phyloP scores from a whole-genome alignment of 495 filamentous ascomycete species.

The Aspergillus bertholletiae region DNA sequence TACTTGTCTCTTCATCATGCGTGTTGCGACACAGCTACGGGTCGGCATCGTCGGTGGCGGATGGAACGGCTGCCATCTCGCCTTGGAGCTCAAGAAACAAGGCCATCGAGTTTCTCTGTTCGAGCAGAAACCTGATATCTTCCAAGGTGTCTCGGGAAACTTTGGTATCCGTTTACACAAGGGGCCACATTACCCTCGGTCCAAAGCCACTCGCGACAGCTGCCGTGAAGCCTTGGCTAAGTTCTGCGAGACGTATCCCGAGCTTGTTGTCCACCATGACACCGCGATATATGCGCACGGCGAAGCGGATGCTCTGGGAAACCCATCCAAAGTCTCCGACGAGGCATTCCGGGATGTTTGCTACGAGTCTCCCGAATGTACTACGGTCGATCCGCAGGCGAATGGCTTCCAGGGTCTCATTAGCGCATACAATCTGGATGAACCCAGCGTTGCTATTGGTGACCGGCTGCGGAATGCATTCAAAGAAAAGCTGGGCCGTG shows the following conservation, averaged over 20 bases:
- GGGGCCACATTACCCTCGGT: slow-evolving; percentile 7
- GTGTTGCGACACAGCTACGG: not conserved
- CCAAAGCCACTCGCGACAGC: slow-evolving; percentile 2
- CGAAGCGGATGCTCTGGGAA: not conserved
- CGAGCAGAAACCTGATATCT: slow-evolving; percentile 1
- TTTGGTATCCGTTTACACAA: slow-evolving; percentile 8
- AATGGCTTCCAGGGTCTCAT: not conserved
- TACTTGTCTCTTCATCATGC: not conserved
- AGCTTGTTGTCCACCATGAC: not conserved
- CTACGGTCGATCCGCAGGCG: not conserved
- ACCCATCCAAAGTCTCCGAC: not conserved
- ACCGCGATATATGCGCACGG: not conserved
- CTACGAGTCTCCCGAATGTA: not conserved
- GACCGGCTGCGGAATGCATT: not conserved
- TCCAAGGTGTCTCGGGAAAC: slow-evolving; percentile 5
- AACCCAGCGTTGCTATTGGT: not conserved
- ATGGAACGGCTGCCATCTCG: slow-evolving; percentile 8
- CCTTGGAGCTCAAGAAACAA: not conserved
- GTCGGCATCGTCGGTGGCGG: slow-evolving; percentile 2
- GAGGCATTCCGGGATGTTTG: slow-evolving; percentile 1
- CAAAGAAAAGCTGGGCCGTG: not conserved
- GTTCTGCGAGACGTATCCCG: not conserved
- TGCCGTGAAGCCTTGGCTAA: not conserved
- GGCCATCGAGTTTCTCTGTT: not conserved
- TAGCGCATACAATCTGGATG: slow-evolving; percentile 1